A percentile compares a stretch with the other conserved stretches of the same genome.
phyloP scores from a whole-genome alignment of 768 basidiomycete species.

The Calvatia gigantea region DNA sequence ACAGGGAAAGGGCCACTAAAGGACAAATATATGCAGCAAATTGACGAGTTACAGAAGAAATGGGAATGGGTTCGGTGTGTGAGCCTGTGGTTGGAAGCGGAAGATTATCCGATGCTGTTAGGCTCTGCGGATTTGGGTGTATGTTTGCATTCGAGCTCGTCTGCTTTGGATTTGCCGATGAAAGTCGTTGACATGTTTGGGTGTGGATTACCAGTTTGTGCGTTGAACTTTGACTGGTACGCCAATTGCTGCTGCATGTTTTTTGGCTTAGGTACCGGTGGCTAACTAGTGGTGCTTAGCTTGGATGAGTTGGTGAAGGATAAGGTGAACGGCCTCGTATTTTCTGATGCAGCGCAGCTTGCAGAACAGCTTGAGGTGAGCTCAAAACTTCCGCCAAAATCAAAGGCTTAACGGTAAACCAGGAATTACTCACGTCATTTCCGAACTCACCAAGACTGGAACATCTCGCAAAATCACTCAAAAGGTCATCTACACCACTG shows the following conservation, averaged over 20 bases:
- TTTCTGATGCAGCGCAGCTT: conserved; percentile 63
- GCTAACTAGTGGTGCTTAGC: conserved; percentile 35
- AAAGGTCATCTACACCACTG: conserved; percentile 22
- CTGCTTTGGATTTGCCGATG: conserved; percentile 93
- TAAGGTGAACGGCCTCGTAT: conserved; percentile 80
- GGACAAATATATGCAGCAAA: conserved; percentile 67
- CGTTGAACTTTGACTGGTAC: conserved; percentile 84
- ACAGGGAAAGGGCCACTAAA: conserved; percentile 88
- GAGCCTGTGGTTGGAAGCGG: conserved; percentile 84
- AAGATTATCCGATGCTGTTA: conserved; percentile 85
- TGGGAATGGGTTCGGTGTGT: conserved; percentile 82
- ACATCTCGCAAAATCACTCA: conserved; percentile 49
- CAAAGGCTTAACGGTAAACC: background rate
- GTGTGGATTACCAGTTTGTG: conserved; percentile 90
- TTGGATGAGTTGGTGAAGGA: conserved; percentile 84
- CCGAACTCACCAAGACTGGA: conserved; percentile 51
- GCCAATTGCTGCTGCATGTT: conserved; percentile 16
- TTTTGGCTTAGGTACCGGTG: background rate
- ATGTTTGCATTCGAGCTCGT: conserved; percentile 87
- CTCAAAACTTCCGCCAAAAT: conserved; percentile 6
- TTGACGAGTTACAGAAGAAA: conserved; percentile 52
- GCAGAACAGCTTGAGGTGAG: conserved; percentile 69
- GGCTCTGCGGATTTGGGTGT: conserved; percentile 93
- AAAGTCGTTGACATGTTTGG: conserved; percentile 99
- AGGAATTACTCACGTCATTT: conserved; percentile 61